phyloP scores from a whole-genome alignment of 2,329 filamentous ascomycete genomes.

The Ceratocystis alfenasii region DNA sequence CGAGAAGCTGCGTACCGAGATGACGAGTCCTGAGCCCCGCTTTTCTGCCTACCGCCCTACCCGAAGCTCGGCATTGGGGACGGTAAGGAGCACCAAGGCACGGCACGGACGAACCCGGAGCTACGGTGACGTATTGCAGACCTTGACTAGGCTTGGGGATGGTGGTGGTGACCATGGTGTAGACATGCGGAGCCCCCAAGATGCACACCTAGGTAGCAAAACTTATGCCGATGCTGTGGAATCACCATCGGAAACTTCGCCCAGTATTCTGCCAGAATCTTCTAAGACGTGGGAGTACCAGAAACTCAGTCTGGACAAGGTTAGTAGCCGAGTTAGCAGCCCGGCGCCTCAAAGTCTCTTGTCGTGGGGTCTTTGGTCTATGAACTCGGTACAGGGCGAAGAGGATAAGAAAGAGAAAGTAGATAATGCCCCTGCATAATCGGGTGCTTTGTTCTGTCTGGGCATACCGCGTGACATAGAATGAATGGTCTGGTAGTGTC shows the following conservation, averaged over 20 bases:
- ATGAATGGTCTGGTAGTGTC: too few relatives aligned
- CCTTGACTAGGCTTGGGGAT: background rate
- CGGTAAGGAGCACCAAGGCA: background rate
- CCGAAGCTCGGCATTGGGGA: slow-evolving; percentile 34
- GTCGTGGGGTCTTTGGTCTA: slow-evolving; percentile 4
- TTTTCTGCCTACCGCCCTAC: slow-evolving; percentile 73
- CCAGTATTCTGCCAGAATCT: slow-evolving; percentile 29
- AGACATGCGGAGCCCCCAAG: too few relatives aligned
- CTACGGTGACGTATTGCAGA: background rate
- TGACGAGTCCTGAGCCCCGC: slow-evolving; percentile 74
- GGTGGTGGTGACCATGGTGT: background rate
- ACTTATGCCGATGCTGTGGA: background rate
- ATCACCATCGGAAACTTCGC: background rate
- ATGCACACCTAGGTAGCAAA: background rate
- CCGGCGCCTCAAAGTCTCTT: slow-evolving; percentile 2
- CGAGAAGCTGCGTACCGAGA: slow-evolving; percentile 80
- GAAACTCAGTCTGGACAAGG: slow-evolving; percentile 11
- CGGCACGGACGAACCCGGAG: background rate
- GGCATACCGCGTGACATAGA: too few relatives aligned
- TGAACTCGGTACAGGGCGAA: background rate
- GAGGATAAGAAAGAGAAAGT: background rate
- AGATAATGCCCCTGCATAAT: background rate
- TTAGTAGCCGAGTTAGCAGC: background rate
- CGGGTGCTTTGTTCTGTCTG: too few relatives aligned
- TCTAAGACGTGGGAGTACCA: slow-evolving; percentile 3